phyloP scores from a whole-genome alignment of 495 filamentous ascomycete species.

The Trichoderma gamsii region DNA sequence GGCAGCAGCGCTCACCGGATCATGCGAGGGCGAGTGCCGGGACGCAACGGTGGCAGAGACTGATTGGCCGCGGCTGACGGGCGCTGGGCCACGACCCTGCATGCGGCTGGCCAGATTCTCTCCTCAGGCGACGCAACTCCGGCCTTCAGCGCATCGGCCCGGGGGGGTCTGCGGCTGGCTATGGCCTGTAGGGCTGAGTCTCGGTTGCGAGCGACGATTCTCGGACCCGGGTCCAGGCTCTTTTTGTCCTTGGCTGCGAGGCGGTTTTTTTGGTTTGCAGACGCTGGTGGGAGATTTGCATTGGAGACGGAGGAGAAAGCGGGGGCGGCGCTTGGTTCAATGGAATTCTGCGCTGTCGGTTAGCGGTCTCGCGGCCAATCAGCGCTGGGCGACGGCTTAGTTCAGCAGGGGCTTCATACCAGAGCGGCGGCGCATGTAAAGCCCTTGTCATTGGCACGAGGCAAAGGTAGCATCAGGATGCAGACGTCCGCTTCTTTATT shows the following conservation, averaged over 20 bases:
- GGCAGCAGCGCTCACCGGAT: background rate
- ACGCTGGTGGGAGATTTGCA: background rate
- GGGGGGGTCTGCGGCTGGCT: background rate
- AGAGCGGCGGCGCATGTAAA: too few relatives aligned
- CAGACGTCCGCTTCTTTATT: too few relatives aligned
- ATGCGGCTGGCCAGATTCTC: background rate
- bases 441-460: too few relatives aligned
- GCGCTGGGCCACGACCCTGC: background rate
- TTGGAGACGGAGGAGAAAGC: background rate
- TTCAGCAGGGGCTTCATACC: too few relatives aligned
- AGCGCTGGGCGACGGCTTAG: too few relatives aligned
- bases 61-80: constrained; percentile 7
- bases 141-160: background rate
- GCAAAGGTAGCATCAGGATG: too few relatives aligned
- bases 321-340: background rate
- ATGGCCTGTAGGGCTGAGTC: constrained; percentile 7
- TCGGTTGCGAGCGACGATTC: background rate
- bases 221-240: constrained; percentile 12
- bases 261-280: background rate
- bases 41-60: background rate
- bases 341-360: too few relatives aligned
- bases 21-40: background rate
- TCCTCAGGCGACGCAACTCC: background rate
- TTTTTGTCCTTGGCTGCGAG: background rate
- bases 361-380: too few relatives aligned